phyloP scores from a whole-genome alignment of 75 land plant genomes.

The Cunninghamia lanceolata region DNA sequence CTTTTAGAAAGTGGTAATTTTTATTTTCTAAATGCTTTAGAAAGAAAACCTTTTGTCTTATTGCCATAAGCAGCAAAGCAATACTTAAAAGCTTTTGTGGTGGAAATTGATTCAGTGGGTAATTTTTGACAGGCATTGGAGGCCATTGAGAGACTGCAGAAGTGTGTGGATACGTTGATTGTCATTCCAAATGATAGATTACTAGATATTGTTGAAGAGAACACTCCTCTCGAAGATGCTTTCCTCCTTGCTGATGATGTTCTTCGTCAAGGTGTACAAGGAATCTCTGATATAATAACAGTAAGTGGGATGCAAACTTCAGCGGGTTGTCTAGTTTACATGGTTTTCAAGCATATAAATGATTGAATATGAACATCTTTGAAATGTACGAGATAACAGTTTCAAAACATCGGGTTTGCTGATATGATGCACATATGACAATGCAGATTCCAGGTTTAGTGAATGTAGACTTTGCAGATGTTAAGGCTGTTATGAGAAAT shows the following conservation, averaged over 20 bases:
- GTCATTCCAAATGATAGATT: constrained; percentile 96
- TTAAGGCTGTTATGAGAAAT: constrained; percentile 86
- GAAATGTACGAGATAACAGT: neutral
- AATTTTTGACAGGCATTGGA: constrained; percentile 68
- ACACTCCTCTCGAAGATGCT: constrained; percentile 88
- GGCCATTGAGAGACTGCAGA: constrained; percentile 82
- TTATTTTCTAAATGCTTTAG: neutral
- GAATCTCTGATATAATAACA: constrained; percentile 94
- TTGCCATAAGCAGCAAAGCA: neutral
- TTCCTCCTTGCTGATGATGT: constrained; percentile 96
- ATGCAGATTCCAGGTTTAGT: constrained; percentile 95
- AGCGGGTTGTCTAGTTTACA: neutral
- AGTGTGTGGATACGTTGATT: constrained; percentile 87
- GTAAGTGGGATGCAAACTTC: constrained; percentile 39
- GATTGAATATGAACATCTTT: neutral
- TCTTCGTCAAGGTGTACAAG: constrained; percentile 93
- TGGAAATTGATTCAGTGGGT: neutral
- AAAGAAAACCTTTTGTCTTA: neutral
- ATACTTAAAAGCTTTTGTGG: neutral
- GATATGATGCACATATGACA: neutral
- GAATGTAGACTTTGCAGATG: constrained; percentile 98
- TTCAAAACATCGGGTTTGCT: neutral
- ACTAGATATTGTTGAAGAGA: constrained; percentile 77
- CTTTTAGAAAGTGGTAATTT: neutral
- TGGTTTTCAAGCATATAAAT: neutral